Base-by-base conservation (phyloP, 495 filamentous ascomycete species). In the Jackrogersella minutella region DNA sequence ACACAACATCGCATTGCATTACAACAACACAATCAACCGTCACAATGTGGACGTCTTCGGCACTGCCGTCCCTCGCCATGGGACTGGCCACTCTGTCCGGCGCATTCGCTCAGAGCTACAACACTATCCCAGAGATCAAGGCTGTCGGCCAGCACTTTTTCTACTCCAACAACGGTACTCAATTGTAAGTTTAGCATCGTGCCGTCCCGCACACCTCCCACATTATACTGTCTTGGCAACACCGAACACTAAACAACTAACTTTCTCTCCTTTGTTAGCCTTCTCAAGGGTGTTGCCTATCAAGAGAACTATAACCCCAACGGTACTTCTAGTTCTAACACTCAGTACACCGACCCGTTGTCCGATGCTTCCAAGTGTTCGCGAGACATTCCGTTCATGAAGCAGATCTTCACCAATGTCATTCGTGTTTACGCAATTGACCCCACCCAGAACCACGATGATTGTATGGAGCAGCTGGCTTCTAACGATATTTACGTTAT, bases 381-480 rank as follows among this genome's bases (percentile, higher is more conserved):
- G 62, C 88, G 93, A 57, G 95, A 99, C 76, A 82, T 99, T 41
- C 91, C 93, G 17, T 80, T 87, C 69, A 84, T 99, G 69, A 73
- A 85, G 73, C 80, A 90, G 66, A 84, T 97, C 53, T 82, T 84
- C 64, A 97, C 93, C 74, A 99, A 99, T 77, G 86, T 88, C 49
- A 92, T 99, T 74, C 94, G 95, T 73, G 91, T 93, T 28, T 99
- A 99, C 77, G 92, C 92, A 69, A 85, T 99, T 69, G 87, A 99
- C 77, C 88, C 95, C 24, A 86, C 81, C 6, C 74, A 79, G 55
- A 81, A 96, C 79, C 95, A 99, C 80, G 79, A 81, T 30, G 80
- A 79, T 10, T 97, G 94, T 78, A 97, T 99, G 94, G 79, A 86
- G 66, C 76, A 92, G 70, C 81, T 99, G 13, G 80, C 89, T 17